phyloP scores from a whole-genome alignment of 177 flowering plant genomes.

The Telopea speciosissima region DNA sequence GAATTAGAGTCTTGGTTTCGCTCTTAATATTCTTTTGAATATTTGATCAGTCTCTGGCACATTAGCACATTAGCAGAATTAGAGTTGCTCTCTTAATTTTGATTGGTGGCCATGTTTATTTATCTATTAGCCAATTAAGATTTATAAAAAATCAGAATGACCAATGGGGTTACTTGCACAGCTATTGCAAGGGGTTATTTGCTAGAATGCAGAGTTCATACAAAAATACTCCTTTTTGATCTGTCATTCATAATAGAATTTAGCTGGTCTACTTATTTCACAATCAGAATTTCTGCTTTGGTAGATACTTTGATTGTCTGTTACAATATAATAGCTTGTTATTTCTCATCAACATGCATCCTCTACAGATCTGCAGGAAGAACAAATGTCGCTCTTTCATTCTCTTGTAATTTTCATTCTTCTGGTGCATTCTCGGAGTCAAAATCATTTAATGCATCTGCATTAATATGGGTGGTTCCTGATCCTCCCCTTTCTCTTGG shows the following conservation, averaged over 20 bases:
- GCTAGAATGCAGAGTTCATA: too few relatives aligned
- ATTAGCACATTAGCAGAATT: too few relatives aligned
- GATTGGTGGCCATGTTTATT: not conserved
- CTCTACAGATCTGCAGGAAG: slow-evolving; percentile 67
- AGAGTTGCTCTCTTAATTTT: not conserved
- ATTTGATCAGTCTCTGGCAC: not conserved
- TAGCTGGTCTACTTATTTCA: not conserved
- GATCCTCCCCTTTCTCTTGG: slow-evolving; percentile 93
- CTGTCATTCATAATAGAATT: not conserved
- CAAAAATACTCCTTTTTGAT: not conserved
- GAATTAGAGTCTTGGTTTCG: not conserved
- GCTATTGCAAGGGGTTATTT: not conserved
- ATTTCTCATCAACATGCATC: slow-evolving; percentile 3
- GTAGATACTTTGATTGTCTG: not conserved
- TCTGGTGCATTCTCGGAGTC: slow-evolving; percentile 38
- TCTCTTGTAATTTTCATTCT: slow-evolving; percentile 65
- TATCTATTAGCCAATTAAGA: not conserved
- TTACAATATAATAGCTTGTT: slow-evolving; percentile 1
- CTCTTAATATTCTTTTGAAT: too few relatives aligned
- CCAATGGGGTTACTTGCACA: too few relatives aligned
- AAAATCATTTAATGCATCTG: slow-evolving; percentile 53
- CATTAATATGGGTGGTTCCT: slow-evolving; percentile 54
- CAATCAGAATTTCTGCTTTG: not conserved
- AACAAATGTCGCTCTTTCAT: slow-evolving; percentile 58
- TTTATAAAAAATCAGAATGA: too few relatives aligned